Percentiles rank a stretch among this genome's conserved stretches.
phyloP scores from a whole-genome alignment of 805 yeast species.

The Cyberlindnera xishuangbannaensis region DNA sequence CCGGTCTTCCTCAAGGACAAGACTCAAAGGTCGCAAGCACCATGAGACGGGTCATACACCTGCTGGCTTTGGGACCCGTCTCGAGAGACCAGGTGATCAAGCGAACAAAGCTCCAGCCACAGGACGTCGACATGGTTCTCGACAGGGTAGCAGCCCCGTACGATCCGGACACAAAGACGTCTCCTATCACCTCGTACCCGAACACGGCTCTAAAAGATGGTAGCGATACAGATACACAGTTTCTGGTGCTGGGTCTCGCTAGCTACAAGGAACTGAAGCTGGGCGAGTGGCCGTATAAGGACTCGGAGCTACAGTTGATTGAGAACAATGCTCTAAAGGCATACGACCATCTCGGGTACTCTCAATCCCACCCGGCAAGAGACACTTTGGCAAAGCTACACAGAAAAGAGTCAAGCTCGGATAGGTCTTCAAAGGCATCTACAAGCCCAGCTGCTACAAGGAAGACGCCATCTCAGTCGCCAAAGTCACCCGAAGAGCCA shows the following conservation, averaged over 20 bases:
- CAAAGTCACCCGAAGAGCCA: background rate
- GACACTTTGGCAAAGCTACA: constrained; percentile 1
- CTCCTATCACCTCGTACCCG: constrained; percentile 27
- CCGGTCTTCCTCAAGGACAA: too few species aligned
- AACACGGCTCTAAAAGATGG: constrained; percentile 18
- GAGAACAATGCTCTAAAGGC: constrained; percentile 15
- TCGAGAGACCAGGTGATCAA: constrained; percentile 27
- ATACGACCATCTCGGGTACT: constrained; percentile 16
- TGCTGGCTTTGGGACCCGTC: constrained; percentile 45
- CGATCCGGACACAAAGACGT: constrained; percentile 19
- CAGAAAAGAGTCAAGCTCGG: background rate
- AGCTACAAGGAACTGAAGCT: constrained; percentile 26
- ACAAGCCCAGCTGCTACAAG: too few species aligned
- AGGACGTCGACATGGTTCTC: constrained; percentile 27
- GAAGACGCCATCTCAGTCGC: too few species aligned
- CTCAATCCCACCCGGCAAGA: constrained; percentile 16
- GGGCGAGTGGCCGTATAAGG: constrained; percentile 10
- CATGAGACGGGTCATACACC: too few species aligned
- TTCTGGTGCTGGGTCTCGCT: constrained; percentile 32
- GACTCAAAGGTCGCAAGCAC: too few species aligned
- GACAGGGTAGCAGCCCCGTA: constrained; percentile 24
- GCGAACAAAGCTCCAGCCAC: constrained; percentile 24
- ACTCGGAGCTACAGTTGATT: constrained; percentile 6
- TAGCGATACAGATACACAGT: constrained; percentile 26
- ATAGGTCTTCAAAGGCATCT: background rate